A percentile compares a stretch with the other conserved stretches of the same genome.
phyloP scores from a whole-genome alignment of 179 eudicot genomes.

The Actinidia chinensis region DNA sequence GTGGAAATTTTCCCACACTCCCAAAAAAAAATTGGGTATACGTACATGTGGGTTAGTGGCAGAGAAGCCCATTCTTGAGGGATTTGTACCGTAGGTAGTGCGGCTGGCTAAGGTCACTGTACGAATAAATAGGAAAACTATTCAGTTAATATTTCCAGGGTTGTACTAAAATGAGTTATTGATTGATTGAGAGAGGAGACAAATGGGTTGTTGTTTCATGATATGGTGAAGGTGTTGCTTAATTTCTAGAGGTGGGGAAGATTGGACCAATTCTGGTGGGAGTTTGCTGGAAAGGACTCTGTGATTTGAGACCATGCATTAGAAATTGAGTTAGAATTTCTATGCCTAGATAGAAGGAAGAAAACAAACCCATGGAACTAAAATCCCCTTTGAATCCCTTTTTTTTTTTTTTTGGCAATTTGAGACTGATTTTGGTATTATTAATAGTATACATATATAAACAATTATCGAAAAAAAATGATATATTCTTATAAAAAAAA shows the following conservation, averaged over 20 bases:
- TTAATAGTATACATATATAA: too few species aligned
- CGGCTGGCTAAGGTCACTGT: slow-evolving; percentile 35
- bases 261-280: slow-evolving; percentile 27
- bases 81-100: slow-evolving; percentile 45
- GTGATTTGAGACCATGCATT: neutral
- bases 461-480: too few species aligned
- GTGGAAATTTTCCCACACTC: too few species aligned
- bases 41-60: slow-evolving; percentile 37
- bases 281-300: slow-evolving; percentile 29
- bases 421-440: too few species aligned
- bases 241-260: slow-evolving; percentile 30
- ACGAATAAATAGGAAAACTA: neutral
- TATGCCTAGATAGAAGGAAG: too few species aligned
- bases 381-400: too few species aligned
- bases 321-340: too few species aligned
- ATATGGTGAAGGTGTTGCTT: neutral
- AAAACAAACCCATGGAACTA: too few species aligned
- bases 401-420: too few species aligned
- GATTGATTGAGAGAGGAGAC: neutral
- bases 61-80: slow-evolving; percentile 45
- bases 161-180: too few species aligned
- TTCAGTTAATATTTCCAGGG: neutral
- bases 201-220: neutral
- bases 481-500: too few species aligned
- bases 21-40: neutral